phyloP scores from a whole-genome alignment of 495 filamentous ascomycete genomes.

The Hypomontagnella monticulosa region DNA sequence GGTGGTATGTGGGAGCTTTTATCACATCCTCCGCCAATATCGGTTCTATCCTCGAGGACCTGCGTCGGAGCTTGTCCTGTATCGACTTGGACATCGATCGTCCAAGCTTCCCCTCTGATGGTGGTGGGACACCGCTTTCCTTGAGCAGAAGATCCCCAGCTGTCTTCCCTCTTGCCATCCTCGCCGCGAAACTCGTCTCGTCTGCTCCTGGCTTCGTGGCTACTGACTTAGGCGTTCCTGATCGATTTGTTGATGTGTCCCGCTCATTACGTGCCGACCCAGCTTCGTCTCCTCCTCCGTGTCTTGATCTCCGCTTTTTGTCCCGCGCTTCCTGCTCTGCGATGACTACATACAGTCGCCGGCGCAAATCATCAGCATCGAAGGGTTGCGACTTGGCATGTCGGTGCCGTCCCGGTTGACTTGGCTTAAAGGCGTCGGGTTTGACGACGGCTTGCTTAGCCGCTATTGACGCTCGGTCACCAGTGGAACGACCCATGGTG shows the following conservation, averaged over 20 bases:
- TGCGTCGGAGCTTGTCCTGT: slow-evolving; percentile 36
- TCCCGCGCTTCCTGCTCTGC: slow-evolving; percentile 53
- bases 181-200: slow-evolving; percentile 31
- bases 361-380: slow-evolving; percentile 60
- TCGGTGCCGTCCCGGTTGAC: slow-evolving; percentile 19
- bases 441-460: slow-evolving; percentile 19
- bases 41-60: slow-evolving; percentile 11
- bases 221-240: no score
- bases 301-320: slow-evolving; percentile 28
- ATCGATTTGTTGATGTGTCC: not conserved
- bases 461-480: slow-evolving; percentile 10
- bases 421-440: slow-evolving; percentile 27
- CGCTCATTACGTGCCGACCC: not conserved
- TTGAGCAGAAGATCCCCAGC: not conserved
- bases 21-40: not conserved
- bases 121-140: slow-evolving; percentile 7
- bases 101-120: slow-evolving; percentile 16
- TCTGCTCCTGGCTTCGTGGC: slow-evolving; percentile 32
- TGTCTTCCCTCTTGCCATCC: slow-evolving; percentile 26
- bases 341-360: slow-evolving; percentile 55
- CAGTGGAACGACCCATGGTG: slow-evolving; percentile 37
- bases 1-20: slow-evolving; percentile 26
- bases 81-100: slow-evolving; percentile 34
- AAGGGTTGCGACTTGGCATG: slow-evolving; percentile 54
- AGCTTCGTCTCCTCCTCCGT: slow-evolving; percentile 2